Evolutionary conservation across 208 protist species (phyloP).

Genomic region (Wallacemonas sp.): DNA sequence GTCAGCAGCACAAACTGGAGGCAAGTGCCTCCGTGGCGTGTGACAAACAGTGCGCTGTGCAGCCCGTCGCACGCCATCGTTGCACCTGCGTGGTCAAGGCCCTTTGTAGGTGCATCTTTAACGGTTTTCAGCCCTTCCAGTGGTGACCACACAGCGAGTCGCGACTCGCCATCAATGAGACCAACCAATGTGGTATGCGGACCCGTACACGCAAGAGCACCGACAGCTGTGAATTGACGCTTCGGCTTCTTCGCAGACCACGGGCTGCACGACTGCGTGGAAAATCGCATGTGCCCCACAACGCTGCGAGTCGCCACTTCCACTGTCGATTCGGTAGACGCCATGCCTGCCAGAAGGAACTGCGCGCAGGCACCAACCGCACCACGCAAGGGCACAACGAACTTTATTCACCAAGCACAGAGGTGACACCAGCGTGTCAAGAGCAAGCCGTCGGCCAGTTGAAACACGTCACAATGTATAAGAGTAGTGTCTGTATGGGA

Average conservation of each 20-base stretch:
- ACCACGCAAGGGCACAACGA: no score
- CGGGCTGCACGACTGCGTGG: neutral
- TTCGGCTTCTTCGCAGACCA: constrained; percentile 4
- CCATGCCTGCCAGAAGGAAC: no score
- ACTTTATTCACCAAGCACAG: no score
- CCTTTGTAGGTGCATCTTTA: constrained; percentile 7
- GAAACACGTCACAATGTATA: no score
- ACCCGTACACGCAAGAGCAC: neutral
- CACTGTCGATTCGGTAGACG: no score
- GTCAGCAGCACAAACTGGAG: constrained; percentile 25
- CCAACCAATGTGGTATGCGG: neutral
- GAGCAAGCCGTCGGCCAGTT: no score
- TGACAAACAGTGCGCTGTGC: constrained; percentile 9
- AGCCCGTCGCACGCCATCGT: neutral
- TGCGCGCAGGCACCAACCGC: no score
- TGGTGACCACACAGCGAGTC: constrained; percentile 17
- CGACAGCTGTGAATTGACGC: neutral
- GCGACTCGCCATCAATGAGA: neutral
- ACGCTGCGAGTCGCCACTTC: no score
- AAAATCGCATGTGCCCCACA: neutral
- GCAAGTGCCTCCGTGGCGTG: neutral
- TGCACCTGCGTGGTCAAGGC: neutral
- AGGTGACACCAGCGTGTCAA: no score
- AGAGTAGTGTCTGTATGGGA: no score
- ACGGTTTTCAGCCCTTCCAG: constrained; percentile 1